Evolutionary conservation across 495 filamentous ascomycete species (phyloP), one percentile per base, ranked within the genome.

Genomic region (Aspergillus incahuasiensis): DNA sequence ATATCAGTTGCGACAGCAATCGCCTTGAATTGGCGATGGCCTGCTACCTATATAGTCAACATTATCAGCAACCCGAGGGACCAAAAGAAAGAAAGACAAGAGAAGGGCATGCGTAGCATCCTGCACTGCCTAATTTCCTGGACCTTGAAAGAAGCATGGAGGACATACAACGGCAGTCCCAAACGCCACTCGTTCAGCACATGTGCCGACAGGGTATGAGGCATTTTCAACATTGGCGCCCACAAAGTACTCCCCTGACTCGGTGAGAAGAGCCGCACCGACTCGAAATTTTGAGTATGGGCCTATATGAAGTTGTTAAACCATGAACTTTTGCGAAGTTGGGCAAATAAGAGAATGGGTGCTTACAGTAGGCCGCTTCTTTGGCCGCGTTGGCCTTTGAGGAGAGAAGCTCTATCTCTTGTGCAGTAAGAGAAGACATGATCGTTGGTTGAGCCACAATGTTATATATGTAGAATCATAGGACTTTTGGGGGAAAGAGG

Each of bases 221-320:
- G 89, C 94, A 69, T 97, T 97, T 73, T 98, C 94, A 24, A 98
- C 84, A 70, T 98, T 98, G 44, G 87, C 91, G 19, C 94, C 94
- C 44, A 72, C 65, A 61, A 90, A 75, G 59, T 80, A 87, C 48
- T 74, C 72, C n/a, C 78, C 82, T 22, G 80, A 76, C 18, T 72
- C 57, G 16, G 84, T 83, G 54, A 98, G 82, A 51, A 98, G 71
- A 30, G 86, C 84, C 44, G 88, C 86, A 55, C 94, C 94, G 59
- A 98, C 94, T 39, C 82, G 90, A 83, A 97, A 98, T 51, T 86
- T 80, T 60, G 89, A 95, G 77, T 98, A 97, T 9, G 91, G 94
- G 70, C 86, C 86, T 88, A 52, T 13, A 18, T 40, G n/a, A 40
- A 18, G n/a, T 40, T n/a, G 12, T 40, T 40, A 16, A 8, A 15